These are phyloP conservation scores for Dioszegia hungarica DNA, from an alignment of 768 basidiomycete genomes.

Conservation along the genomic window DNA sequence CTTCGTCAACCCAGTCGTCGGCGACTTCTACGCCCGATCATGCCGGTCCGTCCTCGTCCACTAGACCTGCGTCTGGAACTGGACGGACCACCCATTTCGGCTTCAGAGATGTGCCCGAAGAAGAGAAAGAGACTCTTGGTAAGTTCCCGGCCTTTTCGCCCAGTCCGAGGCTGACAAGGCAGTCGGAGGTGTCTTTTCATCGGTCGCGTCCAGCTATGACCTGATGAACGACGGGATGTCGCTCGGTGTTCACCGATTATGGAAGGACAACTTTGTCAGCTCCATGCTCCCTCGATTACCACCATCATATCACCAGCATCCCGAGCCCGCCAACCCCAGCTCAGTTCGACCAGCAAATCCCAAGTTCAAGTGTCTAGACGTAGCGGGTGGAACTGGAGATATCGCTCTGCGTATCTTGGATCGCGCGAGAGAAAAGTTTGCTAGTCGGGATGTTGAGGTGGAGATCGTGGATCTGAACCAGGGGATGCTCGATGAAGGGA, in stretches of 20 bases:
- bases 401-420: constrained; percentile 92
- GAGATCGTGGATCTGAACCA: constrained; percentile 90
- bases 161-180: not conserved
- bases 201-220: constrained; percentile 91
- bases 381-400: constrained; percentile 94
- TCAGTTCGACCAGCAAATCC: constrained; percentile 16
- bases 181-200: constrained; percentile 90
- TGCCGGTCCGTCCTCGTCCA: not conserved
- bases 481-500: constrained; percentile 91
- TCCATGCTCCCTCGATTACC: constrained; percentile 65
- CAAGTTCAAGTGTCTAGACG: constrained; percentile 71
- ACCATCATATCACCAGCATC: constrained; percentile 35
- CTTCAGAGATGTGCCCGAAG: constrained; percentile 80
- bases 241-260: constrained; percentile 87
- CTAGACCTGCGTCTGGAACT: not conserved
- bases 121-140: constrained; percentile 73
- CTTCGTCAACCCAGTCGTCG: not conserved
- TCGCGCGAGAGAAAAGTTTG: constrained; percentile 78
- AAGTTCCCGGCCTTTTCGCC: constrained; percentile 1
- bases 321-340: not conserved
- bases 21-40: not conserved
- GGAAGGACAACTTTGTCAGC: constrained; percentile 88
- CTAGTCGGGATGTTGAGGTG: constrained; percentile 81
- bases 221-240: constrained; percentile 99
- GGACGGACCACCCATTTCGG: constrained; percentile 73